phyloP scores from a whole-genome alignment of 1,139 yeast species.

The Spencermartinsiella ligniputridi region DNA sequence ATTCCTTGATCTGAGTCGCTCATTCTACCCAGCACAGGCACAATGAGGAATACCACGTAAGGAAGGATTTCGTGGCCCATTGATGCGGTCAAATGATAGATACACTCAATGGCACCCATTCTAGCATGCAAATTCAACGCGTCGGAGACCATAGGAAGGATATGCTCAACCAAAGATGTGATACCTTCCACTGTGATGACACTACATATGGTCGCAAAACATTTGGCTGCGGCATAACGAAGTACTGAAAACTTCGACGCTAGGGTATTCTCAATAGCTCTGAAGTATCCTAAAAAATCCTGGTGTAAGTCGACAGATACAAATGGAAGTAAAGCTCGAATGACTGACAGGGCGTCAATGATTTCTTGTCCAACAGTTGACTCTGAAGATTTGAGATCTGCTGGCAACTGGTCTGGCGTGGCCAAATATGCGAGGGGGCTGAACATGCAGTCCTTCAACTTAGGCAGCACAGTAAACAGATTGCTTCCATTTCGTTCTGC shows the following conservation, averaged over 20 bases:
- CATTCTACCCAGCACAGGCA: slow-evolving; percentile 96
- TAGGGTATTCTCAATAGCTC: slow-evolving; percentile 56
- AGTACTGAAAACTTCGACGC: slow-evolving; percentile 71
- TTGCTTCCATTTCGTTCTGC: slow-evolving; percentile 45
- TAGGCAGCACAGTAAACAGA: slow-evolving; percentile 62
- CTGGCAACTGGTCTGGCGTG: slow-evolving; percentile 28
- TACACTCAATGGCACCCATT: slow-evolving; percentile 91
- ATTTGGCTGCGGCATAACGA: slow-evolving; percentile 86
- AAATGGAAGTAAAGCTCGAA: slow-evolving; percentile 68
- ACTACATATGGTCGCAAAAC: slow-evolving; percentile 79
- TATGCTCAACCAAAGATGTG: slow-evolving; percentile 69
- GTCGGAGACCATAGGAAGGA: slow-evolving; percentile 77
- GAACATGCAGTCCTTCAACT: slow-evolving; percentile 61
- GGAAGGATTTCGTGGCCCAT: slow-evolving; percentile 93
- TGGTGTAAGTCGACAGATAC: slow-evolving; percentile 48
- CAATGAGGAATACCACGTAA: slow-evolving; percentile 90
- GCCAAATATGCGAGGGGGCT: slow-evolving; percentile 49
- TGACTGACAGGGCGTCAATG: slow-evolving; percentile 81
- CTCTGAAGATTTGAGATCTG: slow-evolving; percentile 41
- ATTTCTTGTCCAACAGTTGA: slow-evolving; percentile 68
- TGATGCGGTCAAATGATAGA: slow-evolving; percentile 74
- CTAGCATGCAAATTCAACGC: slow-evolving; percentile 73
- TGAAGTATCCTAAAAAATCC: slow-evolving; percentile 45
- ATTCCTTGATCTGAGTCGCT: slow-evolving; percentile 90
- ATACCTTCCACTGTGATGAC: slow-evolving; percentile 70